Evolutionary conservation across 805 yeast species (phyloP), one percentile per base, ranked within the genome.

Genomic region (Wickerhamomyces silvicola): DNA sequence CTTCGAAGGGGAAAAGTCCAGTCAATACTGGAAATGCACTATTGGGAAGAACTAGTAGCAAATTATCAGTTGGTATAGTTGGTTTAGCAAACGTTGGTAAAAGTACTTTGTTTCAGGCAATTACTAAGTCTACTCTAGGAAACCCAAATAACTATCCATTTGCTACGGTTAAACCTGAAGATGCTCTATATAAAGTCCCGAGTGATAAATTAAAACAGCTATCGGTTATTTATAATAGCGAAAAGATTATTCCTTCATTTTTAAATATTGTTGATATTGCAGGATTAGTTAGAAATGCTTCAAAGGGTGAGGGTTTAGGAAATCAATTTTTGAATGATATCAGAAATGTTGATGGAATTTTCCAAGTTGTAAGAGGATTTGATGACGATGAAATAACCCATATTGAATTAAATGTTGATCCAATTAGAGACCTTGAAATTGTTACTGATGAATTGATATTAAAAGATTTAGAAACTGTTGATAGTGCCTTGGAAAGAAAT

Each of bases 71-170:
- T 32, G 92, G 92, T 45, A 81, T 82, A 41, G 92, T 82, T 38
- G 92, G 92, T 30, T 63, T 82, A 36, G 92, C 88, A 45, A 81
- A 72, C 38, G 88, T 81, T 38, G 90, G 90, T 48, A 81, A 81
- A 50, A 77, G 85, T 10, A 81, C 88, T 6, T 80, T 81, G 54
- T 81, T 81, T 66, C 88, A 81, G 60, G 85, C 87, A 31, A 77
- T 81, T 46, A 81, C 90, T 46, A 80, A 51, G 70, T 78, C 60
- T 72, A 78, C 62, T 54, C 69, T 65, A 73, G 82, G 66, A 45
- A 76, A 63, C 57, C 88, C 90, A 38, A 87, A 86, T 36, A 81
- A 81, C 56, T 81, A 81, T 51, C 90, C 90, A 13, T 81, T 80
- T 52, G 88, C 88, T 31, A 81, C 90, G 24, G 75, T 75, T 49